These are phyloP conservation scores for Plantago coronopus DNA, from an alignment of 305 asterid species.

Conservation along the genomic window DNA sequence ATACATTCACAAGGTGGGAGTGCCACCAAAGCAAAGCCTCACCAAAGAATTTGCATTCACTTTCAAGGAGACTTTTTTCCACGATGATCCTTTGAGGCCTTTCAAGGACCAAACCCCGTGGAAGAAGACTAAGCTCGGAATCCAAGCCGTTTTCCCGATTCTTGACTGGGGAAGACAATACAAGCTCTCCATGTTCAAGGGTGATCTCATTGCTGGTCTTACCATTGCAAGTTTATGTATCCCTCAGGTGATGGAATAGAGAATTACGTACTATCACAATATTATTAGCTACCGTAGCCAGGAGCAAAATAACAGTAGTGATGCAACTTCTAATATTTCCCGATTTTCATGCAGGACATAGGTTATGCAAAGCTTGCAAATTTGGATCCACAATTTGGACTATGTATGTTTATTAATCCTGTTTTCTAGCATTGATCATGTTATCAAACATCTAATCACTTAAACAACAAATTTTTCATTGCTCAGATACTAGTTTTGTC, in stretches of 20 bases:
- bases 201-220: conserved; percentile 75
- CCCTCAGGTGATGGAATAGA: conserved; percentile 51
- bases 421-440: background rate
- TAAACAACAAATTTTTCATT: background rate
- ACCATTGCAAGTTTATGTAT: conserved; percentile 68
- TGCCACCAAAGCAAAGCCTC: conserved; percentile 50
- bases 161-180: conserved; percentile 63
- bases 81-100: conserved; percentile 56
- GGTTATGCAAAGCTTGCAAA: conserved; percentile 39
- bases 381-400: conserved; percentile 30
- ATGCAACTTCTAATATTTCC: background rate
- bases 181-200: conserved; percentile 50
- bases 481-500: conserved; percentile 34
- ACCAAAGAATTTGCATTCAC: conserved; percentile 39
- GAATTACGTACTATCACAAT: background rate
- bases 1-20: conserved; percentile 53
- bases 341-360: conserved; percentile 27
- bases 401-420: conserved; percentile 23
- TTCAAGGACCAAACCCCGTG: conserved; percentile 47
- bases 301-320: too few relatives aligned
- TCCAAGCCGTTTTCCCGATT: conserved; percentile 54
- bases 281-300: too few relatives aligned
- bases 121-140: conserved; percentile 36
- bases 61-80: conserved; percentile 60
- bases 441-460: conserved; percentile 2